Conservation (phyloP, 108 stramenopile species). For the Mayamaea pseudoterrestris region DNA sequence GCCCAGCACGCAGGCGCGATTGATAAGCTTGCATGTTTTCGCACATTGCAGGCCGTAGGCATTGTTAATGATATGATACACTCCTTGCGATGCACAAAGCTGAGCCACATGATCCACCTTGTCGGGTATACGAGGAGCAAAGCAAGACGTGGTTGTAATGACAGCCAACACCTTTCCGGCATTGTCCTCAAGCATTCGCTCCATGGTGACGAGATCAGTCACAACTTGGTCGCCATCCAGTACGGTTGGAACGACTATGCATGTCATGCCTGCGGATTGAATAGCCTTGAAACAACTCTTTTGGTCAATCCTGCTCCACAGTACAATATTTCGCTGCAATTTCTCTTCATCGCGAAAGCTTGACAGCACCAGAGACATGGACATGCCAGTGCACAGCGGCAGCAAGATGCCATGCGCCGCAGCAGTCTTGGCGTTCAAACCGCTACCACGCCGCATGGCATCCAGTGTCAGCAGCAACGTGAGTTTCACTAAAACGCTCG, state of each 20-base stretch:
- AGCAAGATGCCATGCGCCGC: conserved; percentile 71
- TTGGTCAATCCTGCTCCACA: conserved; percentile 98
- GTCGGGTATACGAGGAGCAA: conserved; percentile 96
- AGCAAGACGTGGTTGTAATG: conserved; percentile 95
- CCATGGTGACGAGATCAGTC: conserved; percentile 83
- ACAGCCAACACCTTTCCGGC: conserved; percentile 62
- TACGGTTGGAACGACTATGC: conserved; percentile 79
- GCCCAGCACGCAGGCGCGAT: conserved; percentile 79
- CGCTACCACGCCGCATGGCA: conserved; percentile 79
- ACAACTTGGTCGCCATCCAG: conserved; percentile 57
- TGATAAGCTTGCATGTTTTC: conserved; percentile 57
- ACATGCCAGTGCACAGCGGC: conserved; percentile 94
- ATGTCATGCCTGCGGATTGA: conserved; percentile 73
- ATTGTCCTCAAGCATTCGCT: conserved; percentile 35
- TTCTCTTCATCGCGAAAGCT: conserved; percentile 32
- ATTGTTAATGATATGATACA: conserved; percentile 95
- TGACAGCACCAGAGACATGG: conserved; percentile 61
- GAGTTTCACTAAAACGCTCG: conserved; percentile 80
- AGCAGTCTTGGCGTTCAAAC: conserved; percentile 49
- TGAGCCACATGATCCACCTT: conserved; percentile 79
- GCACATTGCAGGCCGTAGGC: conserved; percentile 96
- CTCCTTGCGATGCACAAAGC: conserved; percentile 41
- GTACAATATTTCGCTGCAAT: conserved; percentile 34
- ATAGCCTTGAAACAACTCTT: conserved; percentile 98
- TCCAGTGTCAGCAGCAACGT: conserved; percentile 69